phyloP scores from a whole-genome alignment of 2,329 filamentous ascomycete genomes.

The Grosmannia huntii region DNA sequence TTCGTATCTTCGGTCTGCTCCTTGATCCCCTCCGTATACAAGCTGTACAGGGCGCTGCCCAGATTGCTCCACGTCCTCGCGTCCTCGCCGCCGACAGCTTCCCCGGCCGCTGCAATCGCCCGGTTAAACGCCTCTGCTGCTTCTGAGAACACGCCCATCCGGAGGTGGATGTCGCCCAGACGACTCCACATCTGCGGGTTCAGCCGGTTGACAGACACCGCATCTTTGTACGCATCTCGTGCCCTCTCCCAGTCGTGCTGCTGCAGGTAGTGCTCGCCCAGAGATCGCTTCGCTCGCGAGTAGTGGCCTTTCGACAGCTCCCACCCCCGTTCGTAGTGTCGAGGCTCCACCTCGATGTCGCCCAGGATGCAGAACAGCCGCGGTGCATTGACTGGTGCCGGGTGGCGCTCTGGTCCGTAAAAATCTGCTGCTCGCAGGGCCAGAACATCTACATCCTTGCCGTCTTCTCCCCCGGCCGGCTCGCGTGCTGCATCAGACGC shows the following conservation, averaged over 20 bases:
- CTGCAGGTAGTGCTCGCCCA: constrained; percentile 66
- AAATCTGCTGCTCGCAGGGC: constrained; percentile 41
- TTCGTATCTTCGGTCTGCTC: constrained; percentile 5
- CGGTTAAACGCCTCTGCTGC: constrained; percentile 76
- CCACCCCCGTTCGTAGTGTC: constrained; percentile 79
- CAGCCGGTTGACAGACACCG: constrained; percentile 66
- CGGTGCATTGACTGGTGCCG: constrained; percentile 69
- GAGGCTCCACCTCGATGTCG: constrained; percentile 65
- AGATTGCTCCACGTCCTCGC: constrained; percentile 93
- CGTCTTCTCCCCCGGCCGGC: constrained; percentile 28
- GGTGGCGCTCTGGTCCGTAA: constrained; percentile 51
- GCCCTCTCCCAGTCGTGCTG: constrained; percentile 55
- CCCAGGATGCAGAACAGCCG: constrained; percentile 88
- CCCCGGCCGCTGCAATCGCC: constrained; percentile 52
- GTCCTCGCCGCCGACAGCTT: constrained; percentile 65
- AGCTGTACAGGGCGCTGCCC: constrained; percentile 65
- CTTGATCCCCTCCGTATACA: constrained; percentile 42
- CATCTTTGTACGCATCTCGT: constrained; percentile 63
- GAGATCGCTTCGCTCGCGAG: constrained; percentile 72
- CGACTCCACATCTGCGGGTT: constrained; percentile 81
- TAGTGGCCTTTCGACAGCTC: constrained; percentile 69
- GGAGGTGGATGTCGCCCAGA: constrained; percentile 75
- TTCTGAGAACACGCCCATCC: constrained; percentile 61
- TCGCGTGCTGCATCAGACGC: constrained; percentile 30
- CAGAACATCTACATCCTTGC: constrained; percentile 42